phyloP scores from a whole-genome alignment of 352 stramenopile genomes.

The Globisporangium orthogonon region DNA sequence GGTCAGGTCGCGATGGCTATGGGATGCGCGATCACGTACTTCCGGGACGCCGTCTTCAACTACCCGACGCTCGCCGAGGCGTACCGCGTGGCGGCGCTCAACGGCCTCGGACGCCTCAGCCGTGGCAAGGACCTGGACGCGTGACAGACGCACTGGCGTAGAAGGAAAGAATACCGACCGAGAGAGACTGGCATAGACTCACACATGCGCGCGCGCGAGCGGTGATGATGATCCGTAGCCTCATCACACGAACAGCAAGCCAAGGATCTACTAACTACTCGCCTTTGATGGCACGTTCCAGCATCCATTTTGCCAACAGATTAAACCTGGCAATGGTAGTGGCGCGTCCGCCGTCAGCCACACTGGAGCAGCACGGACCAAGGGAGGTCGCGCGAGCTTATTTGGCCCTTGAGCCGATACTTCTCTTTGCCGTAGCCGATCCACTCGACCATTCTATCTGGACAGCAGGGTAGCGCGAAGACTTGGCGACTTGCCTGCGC shows the following conservation, averaged over 20 bases:
- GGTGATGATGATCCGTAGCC: conserved; percentile 13
- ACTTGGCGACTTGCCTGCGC: conserved; percentile 4
- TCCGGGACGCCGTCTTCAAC: conserved; percentile 89
- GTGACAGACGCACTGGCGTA: conserved; percentile 12
- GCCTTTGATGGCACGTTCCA: no score
- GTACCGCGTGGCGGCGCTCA: conserved; percentile 84
- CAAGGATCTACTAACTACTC: neutral
- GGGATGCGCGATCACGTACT: conserved; percentile 80
- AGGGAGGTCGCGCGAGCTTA: conserved; percentile 12
- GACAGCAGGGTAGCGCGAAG: conserved; percentile 23
- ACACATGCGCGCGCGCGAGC: neutral
- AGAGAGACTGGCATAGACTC: neutral
- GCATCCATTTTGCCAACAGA: no score
- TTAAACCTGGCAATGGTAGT: no score
- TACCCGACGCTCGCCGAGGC: conserved; percentile 89
- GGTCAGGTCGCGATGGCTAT: conserved; percentile 87
- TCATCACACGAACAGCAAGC: conserved; percentile 11
- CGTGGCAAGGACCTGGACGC: conserved; percentile 64
- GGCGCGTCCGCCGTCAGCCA: neutral
- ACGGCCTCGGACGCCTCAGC: conserved; percentile 83
- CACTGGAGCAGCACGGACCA: conserved; percentile 14
- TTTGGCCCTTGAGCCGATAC: conserved; percentile 16
- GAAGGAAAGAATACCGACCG: neutral
- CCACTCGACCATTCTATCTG: conserved; percentile 20
- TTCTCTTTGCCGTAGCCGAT: conserved; percentile 16